Evolutionary conservation across 495 filamentous ascomycete genomes (phyloP), one percentile per base, ranked within the genome.

Genomic region (Hyaloscypha bicolor): DNA sequence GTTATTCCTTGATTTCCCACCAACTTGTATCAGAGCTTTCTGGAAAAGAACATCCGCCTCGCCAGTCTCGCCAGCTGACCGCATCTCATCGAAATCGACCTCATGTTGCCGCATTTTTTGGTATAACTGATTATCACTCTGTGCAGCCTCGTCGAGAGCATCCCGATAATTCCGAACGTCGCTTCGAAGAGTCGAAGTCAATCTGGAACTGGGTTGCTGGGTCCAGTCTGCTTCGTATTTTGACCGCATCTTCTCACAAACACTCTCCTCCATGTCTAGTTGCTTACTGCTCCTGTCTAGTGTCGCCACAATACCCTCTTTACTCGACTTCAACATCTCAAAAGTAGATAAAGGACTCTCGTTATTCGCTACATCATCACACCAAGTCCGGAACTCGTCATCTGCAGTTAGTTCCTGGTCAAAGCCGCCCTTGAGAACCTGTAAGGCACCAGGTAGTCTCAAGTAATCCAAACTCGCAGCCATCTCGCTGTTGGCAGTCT

Each of bases 231-330:
- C 85, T 35, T 95, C 94, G 75, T 97, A 97, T 77, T 99, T 99
- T 3, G 93, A 96, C 60, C 95, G 87, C 95, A 99, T 99, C 82
- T 97, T 97, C 78, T 99, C 95, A 76, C 95, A 99, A 6, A 98
- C 93, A 63, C 91, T 95, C 79, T 97, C 96, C 76, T 99, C 95
- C 86, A 94, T 89, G 71, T 98, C 95, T 11, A 99, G 75, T 71
- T 94, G 91, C 72, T 95, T 96, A 51, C 86, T 90, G 73, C 91
- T 92, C 65, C 84, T 83, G 69, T 96, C 93, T 62, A 99, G 76
- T 9, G 89, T 82, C 3, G 84, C 78, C 9, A 89, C 73, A 9
- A 97, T 90, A 32, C 84, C 82, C 45, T 89, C 82, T 76, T 95
- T 97, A 64, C 93, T 89, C 42, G 87, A 81, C 68, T 90, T 88